These are phyloP conservation scores for Pneumocystis murina DNA, from an alignment of 1,139 yeast genomes.

Conservation along the genomic window DNA sequence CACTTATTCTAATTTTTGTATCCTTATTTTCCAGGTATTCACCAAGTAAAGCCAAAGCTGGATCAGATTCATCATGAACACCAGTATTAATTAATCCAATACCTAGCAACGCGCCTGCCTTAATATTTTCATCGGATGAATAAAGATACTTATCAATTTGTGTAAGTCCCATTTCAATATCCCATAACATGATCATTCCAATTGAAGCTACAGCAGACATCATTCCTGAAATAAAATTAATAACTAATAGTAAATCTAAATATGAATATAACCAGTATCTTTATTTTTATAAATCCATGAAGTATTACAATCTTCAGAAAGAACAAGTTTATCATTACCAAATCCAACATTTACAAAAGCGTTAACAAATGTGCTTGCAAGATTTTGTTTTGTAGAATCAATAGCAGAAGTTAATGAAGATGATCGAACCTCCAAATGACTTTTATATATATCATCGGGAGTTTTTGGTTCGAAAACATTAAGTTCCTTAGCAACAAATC, in stretches of 20 bases:
- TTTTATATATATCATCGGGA: conserved; percentile 89
- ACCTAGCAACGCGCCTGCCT: conserved; percentile 94
- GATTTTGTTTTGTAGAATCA: conserved; percentile 88
- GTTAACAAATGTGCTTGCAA: conserved; percentile 90
- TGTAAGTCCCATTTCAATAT: conserved; percentile 76
- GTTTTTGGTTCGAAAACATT: conserved; percentile 78
- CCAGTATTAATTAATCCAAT: conserved; percentile 90
- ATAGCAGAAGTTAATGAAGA: conserved; percentile 50
- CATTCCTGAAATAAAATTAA: conserved; percentile 30
- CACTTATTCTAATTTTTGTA: conserved; percentile 53
- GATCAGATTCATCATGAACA: conserved; percentile 91
- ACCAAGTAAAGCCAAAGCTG: conserved; percentile 62
- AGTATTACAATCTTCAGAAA: conserved; percentile 46
- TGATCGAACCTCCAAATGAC: conserved; percentile 57
- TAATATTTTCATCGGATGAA: conserved; percentile 70
- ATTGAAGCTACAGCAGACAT: conserved; percentile 85
- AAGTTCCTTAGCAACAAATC: conserved; percentile 69
- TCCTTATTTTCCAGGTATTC: conserved; percentile 53
- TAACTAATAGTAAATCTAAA: not conserved
- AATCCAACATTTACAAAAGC: conserved; percentile 84
- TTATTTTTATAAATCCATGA: conserved; percentile 88
- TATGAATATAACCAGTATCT: conserved; percentile 43
- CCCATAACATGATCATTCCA: conserved; percentile 88
- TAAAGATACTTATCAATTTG: conserved; percentile 77
- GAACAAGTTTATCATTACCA: conserved; percentile 65